phyloP scores from a whole-genome alignment of 331 rosid species.

The Dryas integrifolia region DNA sequence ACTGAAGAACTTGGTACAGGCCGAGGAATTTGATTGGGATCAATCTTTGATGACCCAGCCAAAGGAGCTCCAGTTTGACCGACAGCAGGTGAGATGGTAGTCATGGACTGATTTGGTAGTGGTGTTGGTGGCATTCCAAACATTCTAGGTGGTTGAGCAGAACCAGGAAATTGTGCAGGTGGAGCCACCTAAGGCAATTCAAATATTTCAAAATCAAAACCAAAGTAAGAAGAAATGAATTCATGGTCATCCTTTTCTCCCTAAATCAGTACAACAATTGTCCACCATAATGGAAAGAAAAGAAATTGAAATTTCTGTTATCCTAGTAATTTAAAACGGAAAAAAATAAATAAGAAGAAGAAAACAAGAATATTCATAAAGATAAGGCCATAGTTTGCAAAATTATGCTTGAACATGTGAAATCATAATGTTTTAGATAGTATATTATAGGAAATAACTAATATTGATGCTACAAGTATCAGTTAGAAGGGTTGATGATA shows the following conservation, averaged over 20 bases:
- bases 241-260: neutral
- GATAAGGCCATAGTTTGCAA: neutral
- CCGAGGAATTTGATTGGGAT: slow-evolving; percentile 96
- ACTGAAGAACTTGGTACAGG: slow-evolving; percentile 80
- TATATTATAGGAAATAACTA: neutral
- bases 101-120: slow-evolving; percentile 85
- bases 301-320: neutral
- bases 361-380: neutral
- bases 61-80: slow-evolving; percentile 89
- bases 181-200: slow-evolving; percentile 50
- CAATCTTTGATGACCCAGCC: slow-evolving; percentile 84
- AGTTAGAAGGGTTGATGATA: neutral
- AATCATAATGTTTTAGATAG: neutral
- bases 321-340: neutral
- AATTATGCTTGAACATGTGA: slow-evolving; percentile 1
- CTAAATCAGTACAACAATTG: neutral
- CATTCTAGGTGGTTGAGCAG: slow-evolving; percentile 74
- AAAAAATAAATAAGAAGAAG: neutral
- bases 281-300: neutral
- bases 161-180: slow-evolving; percentile 62
- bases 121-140: slow-evolving; percentile 85
- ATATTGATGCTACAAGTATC: neutral
- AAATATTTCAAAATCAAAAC: slow-evolving; percentile 15
- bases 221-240: slow-evolving; percentile 11
- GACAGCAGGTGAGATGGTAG: slow-evolving; percentile 69